Percentiles rank a stretch among this genome's conserved stretches.
Evolutionary conservation across 2,329 filamentous ascomycete species (phyloP).

Genomic region (Talaromyces sp.): DNA sequence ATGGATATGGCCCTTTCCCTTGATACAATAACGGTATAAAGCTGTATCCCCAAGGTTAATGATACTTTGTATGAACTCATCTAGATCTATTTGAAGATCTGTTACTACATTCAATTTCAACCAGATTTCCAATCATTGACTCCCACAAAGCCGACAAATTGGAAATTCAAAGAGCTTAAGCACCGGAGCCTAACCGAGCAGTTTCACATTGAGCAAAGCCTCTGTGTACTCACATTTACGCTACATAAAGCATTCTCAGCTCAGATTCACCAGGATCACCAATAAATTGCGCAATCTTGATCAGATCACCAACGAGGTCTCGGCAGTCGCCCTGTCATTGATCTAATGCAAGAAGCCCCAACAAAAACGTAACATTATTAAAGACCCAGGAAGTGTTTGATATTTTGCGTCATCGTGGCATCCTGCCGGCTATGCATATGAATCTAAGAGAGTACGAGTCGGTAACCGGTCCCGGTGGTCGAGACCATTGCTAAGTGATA

Average conservation of each 20-base stretch:
- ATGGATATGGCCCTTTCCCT: too few relatives aligned
- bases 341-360: conserved; percentile 1
- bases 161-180: conserved; percentile 9
- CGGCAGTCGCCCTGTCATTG: neutral
- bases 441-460: neutral
- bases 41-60: too few relatives aligned
- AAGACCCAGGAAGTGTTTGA: too few relatives aligned
- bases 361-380: neutral
- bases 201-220: too few relatives aligned
- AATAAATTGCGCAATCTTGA: conserved; percentile 5
- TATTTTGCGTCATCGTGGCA: conserved; percentile 15
- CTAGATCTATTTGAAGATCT: neutral
- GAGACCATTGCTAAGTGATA: conserved; percentile 14
- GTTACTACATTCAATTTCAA: neutral
- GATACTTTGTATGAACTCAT: neutral
- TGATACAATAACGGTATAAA: too few relatives aligned
- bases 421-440: conserved; percentile 1
- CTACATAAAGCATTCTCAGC: neutral
- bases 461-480: conserved; percentile 16
- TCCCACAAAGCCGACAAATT: conserved; percentile 6
- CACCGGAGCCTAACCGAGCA: neutral
- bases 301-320: neutral
- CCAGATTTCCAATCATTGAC: neutral
- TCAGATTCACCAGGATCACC: neutral
- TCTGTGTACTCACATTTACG: too few relatives aligned